Conservation (phyloP, 1,284 basidiomycete genomes). For the Trichosporon asahii region DNA sequence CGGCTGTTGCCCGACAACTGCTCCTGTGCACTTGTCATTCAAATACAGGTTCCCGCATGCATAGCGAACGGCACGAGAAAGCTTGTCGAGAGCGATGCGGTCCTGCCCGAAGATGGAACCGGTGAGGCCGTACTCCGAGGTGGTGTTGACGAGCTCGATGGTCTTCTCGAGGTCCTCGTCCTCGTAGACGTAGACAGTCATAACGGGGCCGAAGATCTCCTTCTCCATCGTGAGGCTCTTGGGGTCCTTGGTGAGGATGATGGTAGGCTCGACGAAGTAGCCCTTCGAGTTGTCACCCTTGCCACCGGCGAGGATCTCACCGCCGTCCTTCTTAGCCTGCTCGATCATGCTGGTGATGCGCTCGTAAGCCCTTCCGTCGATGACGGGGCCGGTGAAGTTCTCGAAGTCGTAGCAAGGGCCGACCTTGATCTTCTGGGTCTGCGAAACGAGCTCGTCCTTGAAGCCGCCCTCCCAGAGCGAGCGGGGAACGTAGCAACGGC, state of each 20-base stretch:
- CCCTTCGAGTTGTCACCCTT: conserved; percentile 81
- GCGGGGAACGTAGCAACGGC: conserved; percentile 81
- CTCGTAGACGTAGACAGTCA: conserved; percentile 85
- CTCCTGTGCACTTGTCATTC: conserved; percentile 86
- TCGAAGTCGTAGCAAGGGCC: conserved; percentile 73
- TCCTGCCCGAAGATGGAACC: conserved; percentile 84
- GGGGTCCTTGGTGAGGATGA: conserved; percentile 91
- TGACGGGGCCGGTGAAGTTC: conserved; percentile 95
- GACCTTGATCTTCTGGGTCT: conserved; percentile 79
- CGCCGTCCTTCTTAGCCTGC: conserved; percentile 84
- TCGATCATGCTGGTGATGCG: conserved; percentile 81
- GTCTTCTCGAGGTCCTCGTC: conserved; percentile 81
- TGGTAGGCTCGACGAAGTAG: conserved; percentile 90
- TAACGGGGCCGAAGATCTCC: conserved; percentile 95
- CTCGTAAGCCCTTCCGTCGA: conserved; percentile 78
- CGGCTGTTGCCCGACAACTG: conserved; percentile 92
- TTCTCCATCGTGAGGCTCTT: conserved; percentile 86
- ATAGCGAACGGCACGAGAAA: conserved; percentile 74
- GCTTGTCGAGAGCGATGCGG: conserved; percentile 69
- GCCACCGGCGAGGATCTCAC: conserved; percentile 83
- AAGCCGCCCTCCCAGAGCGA: conserved; percentile 85
- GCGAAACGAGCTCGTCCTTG: conserved; percentile 70
- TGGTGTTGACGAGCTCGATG: conserved; percentile 78
- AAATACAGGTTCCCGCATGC: conserved; percentile 76
- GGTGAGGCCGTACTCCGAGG: conserved; percentile 85